Percentiles rank a stretch among this genome's conserved stretches.
phyloP scores from a whole-genome alignment of 2,329 filamentous ascomycete species.

The Botrytis aclada region DNA sequence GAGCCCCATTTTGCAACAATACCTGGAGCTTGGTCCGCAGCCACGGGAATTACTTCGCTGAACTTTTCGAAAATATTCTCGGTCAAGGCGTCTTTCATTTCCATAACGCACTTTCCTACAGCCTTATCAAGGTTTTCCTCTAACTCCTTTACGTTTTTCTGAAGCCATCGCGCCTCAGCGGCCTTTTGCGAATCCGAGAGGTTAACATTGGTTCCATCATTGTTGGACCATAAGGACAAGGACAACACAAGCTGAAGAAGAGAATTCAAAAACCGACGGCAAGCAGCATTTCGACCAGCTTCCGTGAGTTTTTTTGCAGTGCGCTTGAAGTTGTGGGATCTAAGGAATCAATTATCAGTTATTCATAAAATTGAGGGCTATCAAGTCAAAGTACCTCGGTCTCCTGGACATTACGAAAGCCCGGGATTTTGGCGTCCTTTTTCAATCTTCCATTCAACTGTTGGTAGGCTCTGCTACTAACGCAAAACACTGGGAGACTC shows the following conservation, averaged over 20 bases:
- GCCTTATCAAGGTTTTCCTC: slow-evolving; percentile 43
- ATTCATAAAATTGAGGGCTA: background rate
- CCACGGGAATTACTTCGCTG: slow-evolving; percentile 40
- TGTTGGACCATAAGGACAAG: slow-evolving; percentile 49
- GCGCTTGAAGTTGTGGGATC: slow-evolving; percentile 38
- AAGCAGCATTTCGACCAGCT: slow-evolving; percentile 44
- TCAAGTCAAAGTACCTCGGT: slow-evolving; percentile 45
- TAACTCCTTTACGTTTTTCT: slow-evolving; percentile 41
- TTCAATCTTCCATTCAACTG: slow-evolving; percentile 54
- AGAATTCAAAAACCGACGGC: slow-evolving; percentile 50
- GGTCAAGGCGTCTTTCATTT: slow-evolving; percentile 42
- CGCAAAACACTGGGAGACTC: slow-evolving; percentile 61
- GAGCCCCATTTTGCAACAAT: slow-evolving; percentile 43
- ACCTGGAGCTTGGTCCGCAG: slow-evolving; percentile 39
- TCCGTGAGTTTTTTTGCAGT: slow-evolving; percentile 59
- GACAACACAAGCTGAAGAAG: slow-evolving; percentile 52
- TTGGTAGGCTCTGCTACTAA: slow-evolving; percentile 61
- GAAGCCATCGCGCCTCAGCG: slow-evolving; percentile 41
- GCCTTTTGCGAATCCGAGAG: slow-evolving; percentile 43
- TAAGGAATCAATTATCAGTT: background rate
- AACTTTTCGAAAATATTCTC: slow-evolving; percentile 48
- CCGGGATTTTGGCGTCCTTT: slow-evolving; percentile 50
- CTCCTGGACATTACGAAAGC: slow-evolving; percentile 51
- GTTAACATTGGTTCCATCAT: slow-evolving; percentile 42
- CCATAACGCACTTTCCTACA: slow-evolving; percentile 40